These are phyloP conservation scores for Oryza australiensis DNA, from an alignment of 176 grass and related monocot species.

Conservation along the genomic window DNA sequence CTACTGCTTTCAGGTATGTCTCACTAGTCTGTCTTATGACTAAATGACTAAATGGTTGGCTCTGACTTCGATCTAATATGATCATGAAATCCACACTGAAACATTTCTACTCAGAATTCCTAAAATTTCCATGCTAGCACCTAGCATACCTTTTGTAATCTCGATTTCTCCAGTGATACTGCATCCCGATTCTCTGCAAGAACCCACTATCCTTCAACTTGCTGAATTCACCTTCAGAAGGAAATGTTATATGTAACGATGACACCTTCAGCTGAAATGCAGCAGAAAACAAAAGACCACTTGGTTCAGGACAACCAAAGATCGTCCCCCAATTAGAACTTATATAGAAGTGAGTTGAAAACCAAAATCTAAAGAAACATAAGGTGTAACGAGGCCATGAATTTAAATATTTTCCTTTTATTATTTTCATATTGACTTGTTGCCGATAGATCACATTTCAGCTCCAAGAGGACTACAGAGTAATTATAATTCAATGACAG, in stretches of 20 bases:
- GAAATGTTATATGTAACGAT: constrained; percentile 95
- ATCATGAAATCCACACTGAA: constrained; percentile 14
- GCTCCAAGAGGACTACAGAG: constrained; percentile 10
- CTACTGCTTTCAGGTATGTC: constrained; percentile 2
- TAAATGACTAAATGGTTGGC: background rate
- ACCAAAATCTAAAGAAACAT: constrained; percentile 3
- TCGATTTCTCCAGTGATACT: constrained; percentile 96
- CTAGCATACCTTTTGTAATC: constrained; percentile 78
- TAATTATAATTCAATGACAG: constrained; percentile 10
- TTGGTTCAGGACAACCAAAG: constrained; percentile 6
- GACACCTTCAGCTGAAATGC: constrained; percentile 75
- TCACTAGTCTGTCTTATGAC: background rate
- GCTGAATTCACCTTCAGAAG: constrained; percentile 82
- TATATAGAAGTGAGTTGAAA: background rate
- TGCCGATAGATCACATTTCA: background rate
- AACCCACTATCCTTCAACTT: constrained; percentile 76
- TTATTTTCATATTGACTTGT: background rate
- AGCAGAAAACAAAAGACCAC: constrained; percentile 27
- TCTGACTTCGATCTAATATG: constrained; percentile 13
- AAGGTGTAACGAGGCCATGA: background rate
- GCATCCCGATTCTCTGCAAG: constrained; percentile 83
- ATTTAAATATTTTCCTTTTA: constrained; percentile 3
- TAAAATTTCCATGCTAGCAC: constrained; percentile 28
- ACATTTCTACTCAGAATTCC: constrained; percentile 5
- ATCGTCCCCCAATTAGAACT: background rate